Percentiles rank a stretch among this genome's conserved stretches.
Evolutionary conservation across 495 filamentous ascomycete genomes (phyloP).

Genomic region (Copromyces sp.): DNA sequence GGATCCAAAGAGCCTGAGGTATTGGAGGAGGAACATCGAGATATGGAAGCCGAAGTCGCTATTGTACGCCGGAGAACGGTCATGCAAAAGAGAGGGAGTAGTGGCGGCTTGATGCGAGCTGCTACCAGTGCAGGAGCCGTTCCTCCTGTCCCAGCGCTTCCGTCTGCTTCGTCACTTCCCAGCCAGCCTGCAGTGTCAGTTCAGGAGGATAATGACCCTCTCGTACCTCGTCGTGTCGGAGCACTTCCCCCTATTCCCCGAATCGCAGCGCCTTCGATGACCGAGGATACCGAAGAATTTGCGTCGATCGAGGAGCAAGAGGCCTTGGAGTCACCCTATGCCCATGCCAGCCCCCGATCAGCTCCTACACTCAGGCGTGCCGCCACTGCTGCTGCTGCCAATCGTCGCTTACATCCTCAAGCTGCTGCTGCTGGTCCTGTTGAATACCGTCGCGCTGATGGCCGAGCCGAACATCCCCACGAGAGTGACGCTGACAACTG

Average conservation of each 20-base stretch:
- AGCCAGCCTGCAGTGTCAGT: slow-evolving; percentile 11
- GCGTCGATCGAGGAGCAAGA: slow-evolving; percentile 44
- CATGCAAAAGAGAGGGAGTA: slow-evolving; percentile 39
- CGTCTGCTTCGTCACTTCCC: slow-evolving; percentile 4
- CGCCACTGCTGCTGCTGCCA: slow-evolving; percentile 66
- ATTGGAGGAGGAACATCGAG: slow-evolving; percentile 63
- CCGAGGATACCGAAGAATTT: slow-evolving; percentile 20
- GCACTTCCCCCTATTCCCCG: slow-evolving; percentile 7
- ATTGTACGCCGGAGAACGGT: slow-evolving; percentile 68
- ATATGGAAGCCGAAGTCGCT: slow-evolving; percentile 73
- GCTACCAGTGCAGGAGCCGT: slow-evolving; percentile 19
- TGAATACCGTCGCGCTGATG: slow-evolving; percentile 50
- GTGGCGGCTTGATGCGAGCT: slow-evolving; percentile 28
- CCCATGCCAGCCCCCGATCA: slow-evolving; percentile 68
- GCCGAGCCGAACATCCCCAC: slow-evolving; percentile 61
- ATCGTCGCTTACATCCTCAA: slow-evolving; percentile 48
- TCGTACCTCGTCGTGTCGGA: slow-evolving; percentile 30
- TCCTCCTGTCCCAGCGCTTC: slow-evolving; percentile 5
- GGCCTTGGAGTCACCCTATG: slow-evolving; percentile 59
- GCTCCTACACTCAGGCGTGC: slow-evolving; percentile 65
- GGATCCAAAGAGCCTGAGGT: slow-evolving; percentile 58
- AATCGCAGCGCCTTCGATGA: slow-evolving; percentile 8
- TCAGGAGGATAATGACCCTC: slow-evolving; percentile 32
- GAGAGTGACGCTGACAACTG: slow-evolving; percentile 88
- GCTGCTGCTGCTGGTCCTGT: slow-evolving; percentile 28